Percentiles rank a stretch among this genome's conserved stretches.
phyloP scores from a whole-genome alignment of 805 yeast genomes.

The Wickerhamiella allomyrinae region DNA sequence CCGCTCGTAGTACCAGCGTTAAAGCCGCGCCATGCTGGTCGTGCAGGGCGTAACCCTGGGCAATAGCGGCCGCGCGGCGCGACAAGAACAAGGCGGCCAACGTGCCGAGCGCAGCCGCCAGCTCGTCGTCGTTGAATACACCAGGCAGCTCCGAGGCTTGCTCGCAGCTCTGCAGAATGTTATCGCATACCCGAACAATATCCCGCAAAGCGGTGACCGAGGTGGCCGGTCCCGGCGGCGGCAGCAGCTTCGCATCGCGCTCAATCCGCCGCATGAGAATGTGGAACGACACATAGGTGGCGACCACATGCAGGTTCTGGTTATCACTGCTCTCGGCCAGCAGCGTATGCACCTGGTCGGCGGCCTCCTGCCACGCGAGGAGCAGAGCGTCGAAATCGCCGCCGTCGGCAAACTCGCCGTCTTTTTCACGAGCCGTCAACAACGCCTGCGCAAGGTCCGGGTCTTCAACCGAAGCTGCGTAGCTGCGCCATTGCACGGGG shows the following conservation, averaged over 20 bases:
- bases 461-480: slow-evolving; percentile 49
- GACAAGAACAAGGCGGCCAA: slow-evolving; percentile 37
- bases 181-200: slow-evolving; percentile 34
- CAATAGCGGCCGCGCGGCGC: slow-evolving; percentile 31
- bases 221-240: slow-evolving; percentile 8
- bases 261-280: slow-evolving; percentile 49
- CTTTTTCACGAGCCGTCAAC: slow-evolving; percentile 18
- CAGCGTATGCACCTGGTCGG: slow-evolving; percentile 43
- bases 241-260: slow-evolving; percentile 43
- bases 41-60: slow-evolving; percentile 24
- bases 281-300: slow-evolving; percentile 63
- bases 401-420: slow-evolving; percentile 15
- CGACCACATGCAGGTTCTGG: slow-evolving; percentile 57
- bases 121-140: slow-evolving; percentile 69
- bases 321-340: slow-evolving; percentile 35
- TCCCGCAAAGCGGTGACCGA: slow-evolving; percentile 22
- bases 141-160: slow-evolving; percentile 77
- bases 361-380: slow-evolving; percentile 55
- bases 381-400: slow-evolving; percentile 39
- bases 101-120: slow-evolving; percentile 38
- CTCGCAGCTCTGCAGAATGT: slow-evolving; percentile 37
- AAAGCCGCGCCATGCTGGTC: slow-evolving; percentile 23
- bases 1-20: slow-evolving; percentile 17
- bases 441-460: slow-evolving; percentile 49
- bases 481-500: slow-evolving; percentile 42